Evolutionary conservation across 768 basidiomycete genomes (phyloP).

Genomic region (Phlebiopsis flavidoalba): DNA sequence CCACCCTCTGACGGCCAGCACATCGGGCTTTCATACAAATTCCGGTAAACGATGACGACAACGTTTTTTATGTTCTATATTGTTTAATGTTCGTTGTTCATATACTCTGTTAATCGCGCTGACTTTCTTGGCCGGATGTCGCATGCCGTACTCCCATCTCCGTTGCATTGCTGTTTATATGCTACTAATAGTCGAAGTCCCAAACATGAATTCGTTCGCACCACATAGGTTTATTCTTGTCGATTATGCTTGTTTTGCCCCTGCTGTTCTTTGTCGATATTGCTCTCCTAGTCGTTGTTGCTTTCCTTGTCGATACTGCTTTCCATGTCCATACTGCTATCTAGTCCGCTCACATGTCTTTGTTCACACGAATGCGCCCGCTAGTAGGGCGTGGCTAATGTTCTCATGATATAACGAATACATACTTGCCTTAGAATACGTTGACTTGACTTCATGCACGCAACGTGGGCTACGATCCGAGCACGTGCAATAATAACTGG

Average conservation of each 20-base stretch:
- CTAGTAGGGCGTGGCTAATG: neutral
- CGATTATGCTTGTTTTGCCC: neutral
- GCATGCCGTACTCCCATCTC: neutral
- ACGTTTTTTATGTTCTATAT: neutral
- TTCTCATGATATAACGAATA: neutral
- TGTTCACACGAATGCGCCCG: neutral
- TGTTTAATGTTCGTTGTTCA: neutral
- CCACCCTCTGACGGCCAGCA: slow-evolving; percentile 51
- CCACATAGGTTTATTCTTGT: neutral
- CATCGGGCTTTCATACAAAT: slow-evolving; percentile 38
- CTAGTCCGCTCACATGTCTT: neutral
- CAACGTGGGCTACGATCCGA: too few relatives aligned
- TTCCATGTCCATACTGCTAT: neutral
- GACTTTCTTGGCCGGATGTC: neutral
- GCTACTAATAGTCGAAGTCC: too few relatives aligned
- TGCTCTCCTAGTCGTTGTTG: neutral
- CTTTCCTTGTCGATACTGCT: neutral
- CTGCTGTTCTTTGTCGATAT: neutral
- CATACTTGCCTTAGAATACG: neutral
- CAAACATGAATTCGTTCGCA: neutral
- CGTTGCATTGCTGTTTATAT: neutral
- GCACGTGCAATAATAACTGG: too few relatives aligned
- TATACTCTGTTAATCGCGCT: neutral
- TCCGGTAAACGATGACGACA: slow-evolving; percentile 24
- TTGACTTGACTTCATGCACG: too few relatives aligned